Base-by-base conservation (phyloP, 371 early-diverging fungal genomes). In the Batkoa obscura region DNA sequence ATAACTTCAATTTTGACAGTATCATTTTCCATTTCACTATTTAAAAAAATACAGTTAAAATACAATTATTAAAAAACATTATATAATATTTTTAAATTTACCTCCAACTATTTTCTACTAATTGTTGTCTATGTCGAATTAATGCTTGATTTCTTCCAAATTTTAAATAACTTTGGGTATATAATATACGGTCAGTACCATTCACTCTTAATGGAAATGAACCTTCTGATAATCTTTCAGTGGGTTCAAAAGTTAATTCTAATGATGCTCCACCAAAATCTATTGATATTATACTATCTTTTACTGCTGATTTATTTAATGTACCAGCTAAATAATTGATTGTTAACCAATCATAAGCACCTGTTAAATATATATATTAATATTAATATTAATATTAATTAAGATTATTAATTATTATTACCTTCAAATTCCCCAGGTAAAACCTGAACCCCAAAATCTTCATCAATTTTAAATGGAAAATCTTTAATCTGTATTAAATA, bases 221-320 rank as follows among this genome's bases (percentile, higher is more conserved):
- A 32, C 47, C 47, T n/a, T 56, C 57, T 36, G 34, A 6, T 2
- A 47, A 23, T 34, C 9, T 13, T 10, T 30, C 8, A 6, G 3
- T 48, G 6, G 57, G 57, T 36, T 47, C 47, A 56, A 56, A 56
- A 9, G 57, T 56, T 17, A 56, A 46, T 48, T 56, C 47, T 8
- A 47, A 8, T 15, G 57, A 56, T 23, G 57, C 45, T 36, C 57
- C 57, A 9, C 57, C 57, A 5, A 56, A 15, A 56, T 56, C 57
- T 10, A 56, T 12, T 3, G 47, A 36, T 3, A 47, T 37, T 3
- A 47, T 30, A 12, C 30, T 47, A n/a, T 46, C 57, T 8, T 3
- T 6, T 4, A 34, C 47, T 9, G 34, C 8, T n/a, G 13, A 32
- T n/a, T 36, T 45, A 9, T 34, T 6, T 35, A 56, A 36, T 2